Conservation (phyloP, 495 filamentous ascomycete genomes). For the Hypoxylon crocopeplum region DNA sequence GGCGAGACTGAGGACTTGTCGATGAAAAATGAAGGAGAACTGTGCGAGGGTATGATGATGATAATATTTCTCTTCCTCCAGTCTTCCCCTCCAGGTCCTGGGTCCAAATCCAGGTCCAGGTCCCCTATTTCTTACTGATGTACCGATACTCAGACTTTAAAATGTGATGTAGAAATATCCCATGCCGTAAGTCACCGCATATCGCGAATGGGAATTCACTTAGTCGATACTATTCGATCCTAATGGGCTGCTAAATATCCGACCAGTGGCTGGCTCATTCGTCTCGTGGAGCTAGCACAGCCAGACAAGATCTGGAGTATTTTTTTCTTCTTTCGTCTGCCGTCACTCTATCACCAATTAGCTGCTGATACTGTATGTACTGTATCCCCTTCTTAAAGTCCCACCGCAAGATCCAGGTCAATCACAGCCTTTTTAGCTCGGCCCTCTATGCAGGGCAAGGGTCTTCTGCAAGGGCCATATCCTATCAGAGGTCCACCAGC, state of each 20-base stretch:
- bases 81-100: conserved; percentile 22
- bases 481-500: conserved; percentile 9
- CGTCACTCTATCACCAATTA: conserved; percentile 31
- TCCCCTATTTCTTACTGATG: conserved; percentile 26
- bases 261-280: conserved; percentile 14
- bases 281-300: conserved; percentile 28
- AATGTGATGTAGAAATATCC: conserved; percentile 34
- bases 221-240: conserved; percentile 19
- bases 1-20: not conserved
- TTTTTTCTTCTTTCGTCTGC: conserved; percentile 25
- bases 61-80: conserved; percentile 21
- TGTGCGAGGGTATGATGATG: conserved; percentile 11
- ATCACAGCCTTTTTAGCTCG: conserved; percentile 26
- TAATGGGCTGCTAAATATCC: conserved; percentile 2
- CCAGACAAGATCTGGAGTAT: conserved; percentile 18
- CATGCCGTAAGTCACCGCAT: conserved; percentile 33
- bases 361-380: conserved; percentile 30
- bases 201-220: conserved; percentile 24
- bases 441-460: conserved; percentile 26
- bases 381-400: conserved; percentile 29
- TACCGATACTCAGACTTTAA: conserved; percentile 13
- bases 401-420: conserved; percentile 21
- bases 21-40: conserved; percentile 4
- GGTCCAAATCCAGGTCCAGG: not conserved
- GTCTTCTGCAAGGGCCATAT: conserved; percentile 35